Evolutionary conservation across 805 yeast species (phyloP).

Genomic region (Lachancea cidri): DNA sequence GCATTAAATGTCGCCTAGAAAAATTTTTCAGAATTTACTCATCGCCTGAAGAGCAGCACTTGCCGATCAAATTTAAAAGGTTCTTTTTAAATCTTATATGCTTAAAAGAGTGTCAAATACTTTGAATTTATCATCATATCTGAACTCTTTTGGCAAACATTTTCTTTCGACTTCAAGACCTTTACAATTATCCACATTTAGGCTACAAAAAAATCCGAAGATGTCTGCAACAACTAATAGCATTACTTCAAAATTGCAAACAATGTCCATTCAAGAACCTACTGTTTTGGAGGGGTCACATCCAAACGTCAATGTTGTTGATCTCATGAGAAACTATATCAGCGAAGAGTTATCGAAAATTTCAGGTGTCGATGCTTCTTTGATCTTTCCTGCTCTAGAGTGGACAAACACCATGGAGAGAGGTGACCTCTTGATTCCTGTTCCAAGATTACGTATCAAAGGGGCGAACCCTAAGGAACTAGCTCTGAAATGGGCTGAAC

Average conservation of each 20-base stretch:
- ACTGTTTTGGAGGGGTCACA: conserved; percentile 49
- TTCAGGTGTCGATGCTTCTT: conserved; percentile 61
- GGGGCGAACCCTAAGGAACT: conserved; percentile 72
- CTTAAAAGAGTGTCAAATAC: conserved; percentile 6
- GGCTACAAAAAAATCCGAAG: background rate
- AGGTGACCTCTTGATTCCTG: conserved; percentile 89
- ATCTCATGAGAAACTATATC: conserved; percentile 85
- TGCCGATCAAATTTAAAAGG: background rate
- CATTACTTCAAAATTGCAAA: conserved; percentile 30
- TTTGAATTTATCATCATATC: background rate
- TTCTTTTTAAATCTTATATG: conserved; percentile 5
- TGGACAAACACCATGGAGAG: conserved; percentile 80
- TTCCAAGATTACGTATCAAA: conserved; percentile 85
- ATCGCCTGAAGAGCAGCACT: too few relatives aligned
- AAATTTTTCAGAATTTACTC: too few relatives aligned
- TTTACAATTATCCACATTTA: background rate
- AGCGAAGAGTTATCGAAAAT: conserved; percentile 68
- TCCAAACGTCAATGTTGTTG: conserved; percentile 78
- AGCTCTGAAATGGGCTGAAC: conserved; percentile 71
- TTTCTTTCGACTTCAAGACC: background rate
- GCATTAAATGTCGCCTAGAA: too few relatives aligned
- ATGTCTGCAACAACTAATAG: conserved; percentile 6
- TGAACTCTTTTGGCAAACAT: conserved; percentile 1
- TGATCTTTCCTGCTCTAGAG: conserved; percentile 83
- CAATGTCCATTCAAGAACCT: conserved; percentile 40